Percentiles rank a stretch among this genome's conserved stretches.
Conservation (phyloP, 169 alveolate genomes). For the Pseudocohnilembus persalinus region DNA sequence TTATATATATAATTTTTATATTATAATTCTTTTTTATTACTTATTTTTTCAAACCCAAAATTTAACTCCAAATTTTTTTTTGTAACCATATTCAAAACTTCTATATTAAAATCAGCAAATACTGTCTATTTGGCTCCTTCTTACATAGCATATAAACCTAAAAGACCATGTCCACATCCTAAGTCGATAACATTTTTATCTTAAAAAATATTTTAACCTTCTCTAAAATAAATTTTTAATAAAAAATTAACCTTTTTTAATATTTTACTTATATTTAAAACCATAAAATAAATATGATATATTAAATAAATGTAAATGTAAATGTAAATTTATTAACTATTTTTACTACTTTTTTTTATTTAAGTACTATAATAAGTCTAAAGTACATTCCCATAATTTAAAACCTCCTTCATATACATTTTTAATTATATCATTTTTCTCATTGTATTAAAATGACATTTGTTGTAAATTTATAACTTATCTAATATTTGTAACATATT, state of each 20-base stretch:
- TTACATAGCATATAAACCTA: slow-evolving; percentile 59
- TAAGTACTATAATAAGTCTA: slow-evolving; percentile 60
- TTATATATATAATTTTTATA: too few species aligned
- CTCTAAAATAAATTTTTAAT: too few species aligned
- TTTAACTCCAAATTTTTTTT: slow-evolving; percentile 47
- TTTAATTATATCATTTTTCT: slow-evolving; percentile 52
- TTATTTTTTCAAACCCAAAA: slow-evolving; percentile 12
- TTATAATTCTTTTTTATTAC: not conserved
- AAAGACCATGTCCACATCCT: slow-evolving; percentile 80
- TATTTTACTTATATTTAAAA: too few species aligned
- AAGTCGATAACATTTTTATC: slow-evolving; percentile 59
- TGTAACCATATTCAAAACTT: slow-evolving; percentile 56
- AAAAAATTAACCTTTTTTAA: too few species aligned
- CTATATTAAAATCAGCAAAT: slow-evolving; percentile 70
- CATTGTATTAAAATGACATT: slow-evolving; percentile 35
- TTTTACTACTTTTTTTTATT: slow-evolving; percentile 27
- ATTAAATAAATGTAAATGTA: too few species aligned
- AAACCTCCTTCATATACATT: slow-evolving; percentile 77
- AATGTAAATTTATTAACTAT: too few species aligned
- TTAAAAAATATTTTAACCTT: not conserved
- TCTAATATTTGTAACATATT: not conserved
- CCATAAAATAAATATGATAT: too few species aligned
- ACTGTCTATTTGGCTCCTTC: slow-evolving; percentile 43
- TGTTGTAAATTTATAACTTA: not conserved
- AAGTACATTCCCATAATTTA: slow-evolving; percentile 77